Evolutionary conservation across 2,329 filamentous ascomycete genomes (phyloP), one percentile per base, ranked within the genome.

Genomic region (Cladophialophora carrionii): DNA sequence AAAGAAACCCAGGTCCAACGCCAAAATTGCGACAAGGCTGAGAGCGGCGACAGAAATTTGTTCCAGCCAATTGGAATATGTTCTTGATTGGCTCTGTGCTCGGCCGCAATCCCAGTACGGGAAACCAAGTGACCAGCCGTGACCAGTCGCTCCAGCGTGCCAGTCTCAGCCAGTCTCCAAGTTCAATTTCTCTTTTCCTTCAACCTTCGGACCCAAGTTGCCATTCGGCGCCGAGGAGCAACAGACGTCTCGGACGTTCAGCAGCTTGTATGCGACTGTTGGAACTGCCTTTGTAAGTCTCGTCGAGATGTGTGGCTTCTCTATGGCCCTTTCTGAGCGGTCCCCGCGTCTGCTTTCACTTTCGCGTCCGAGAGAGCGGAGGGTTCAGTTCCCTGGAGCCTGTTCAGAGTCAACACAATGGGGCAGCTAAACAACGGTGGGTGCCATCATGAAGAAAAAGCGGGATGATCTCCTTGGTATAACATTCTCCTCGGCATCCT

Each of bases 331-430:
- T 8, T 2, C 37, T 1, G 32, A 34, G 32, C 1, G 34, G 12
- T 34, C 12, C 12, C 34, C 14, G 4, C 52, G 32, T 34, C 32
- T 55, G 52, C 12, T 32, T 26, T 37, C 31, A 1, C 6, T 41
- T 29, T 60, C 57, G 57, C 31, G 57, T 43, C 57, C 57, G 57
- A 60, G 48, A 53, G 20, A 17, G n/a, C 14, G 34, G 20, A 60
- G 43, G 46, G 32, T n/a, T 31, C 48, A 7, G 26, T 53, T 41
- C 43, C 12, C 31, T 41, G 57, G n/a, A 31, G 57, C 57, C 57
- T 53, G 34, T 53, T 41, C 31, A 14, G 12, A 1, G 24, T 8
- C 29, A 22, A 22, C 41, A 26, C 37, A 17, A 60, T 9, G 31
- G 57, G 6, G 26, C 26, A 29, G 26, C 6, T 6, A 22, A 60